phyloP scores from a whole-genome alignment of 345 rosid species.

The Pseudoturritis turrita region DNA sequence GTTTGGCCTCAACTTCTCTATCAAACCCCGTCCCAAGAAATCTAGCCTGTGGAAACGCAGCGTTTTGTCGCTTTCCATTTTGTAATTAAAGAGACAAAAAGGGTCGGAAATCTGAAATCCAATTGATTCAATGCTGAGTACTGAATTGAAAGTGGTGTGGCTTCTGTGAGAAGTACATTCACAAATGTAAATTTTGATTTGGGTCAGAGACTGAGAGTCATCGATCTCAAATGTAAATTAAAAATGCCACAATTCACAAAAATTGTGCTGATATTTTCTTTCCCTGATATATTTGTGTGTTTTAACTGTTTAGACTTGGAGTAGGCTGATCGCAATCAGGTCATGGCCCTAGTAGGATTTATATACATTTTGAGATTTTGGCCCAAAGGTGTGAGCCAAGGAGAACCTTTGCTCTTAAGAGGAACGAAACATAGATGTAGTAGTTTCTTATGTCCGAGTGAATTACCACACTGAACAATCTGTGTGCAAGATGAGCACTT shows the following conservation, averaged over 20 bases:
- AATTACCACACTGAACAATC: neutral
- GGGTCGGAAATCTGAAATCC: neutral
- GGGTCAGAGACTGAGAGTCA: neutral
- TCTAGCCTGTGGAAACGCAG: conserved; percentile 35
- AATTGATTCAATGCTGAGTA: neutral
- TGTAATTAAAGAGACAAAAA: conserved; percentile 16
- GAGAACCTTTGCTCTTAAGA: neutral
- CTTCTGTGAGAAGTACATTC: conserved; percentile 6
- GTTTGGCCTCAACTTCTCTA: conserved; percentile 44
- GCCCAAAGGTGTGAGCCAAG: neutral
- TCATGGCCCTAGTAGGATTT: too few relatives aligned
- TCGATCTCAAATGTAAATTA: neutral
- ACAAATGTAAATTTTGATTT: neutral
- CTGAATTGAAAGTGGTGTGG: conserved; percentile 9
- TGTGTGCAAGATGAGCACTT: too few relatives aligned
- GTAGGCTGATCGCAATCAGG: neutral
- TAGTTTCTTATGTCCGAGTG: neutral
- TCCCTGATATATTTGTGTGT: neutral
- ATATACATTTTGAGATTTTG: neutral
- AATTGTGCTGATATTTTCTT: neutral
- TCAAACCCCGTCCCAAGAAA: conserved; percentile 30
- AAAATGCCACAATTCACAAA: neutral
- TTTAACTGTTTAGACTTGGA: neutral
- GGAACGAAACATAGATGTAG: neutral
- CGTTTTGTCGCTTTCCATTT: conserved; percentile 32